These are phyloP conservation scores for Carex cristatella DNA, from an alignment of 176 grass and related monocot species.

Conservation along the genomic window DNA sequence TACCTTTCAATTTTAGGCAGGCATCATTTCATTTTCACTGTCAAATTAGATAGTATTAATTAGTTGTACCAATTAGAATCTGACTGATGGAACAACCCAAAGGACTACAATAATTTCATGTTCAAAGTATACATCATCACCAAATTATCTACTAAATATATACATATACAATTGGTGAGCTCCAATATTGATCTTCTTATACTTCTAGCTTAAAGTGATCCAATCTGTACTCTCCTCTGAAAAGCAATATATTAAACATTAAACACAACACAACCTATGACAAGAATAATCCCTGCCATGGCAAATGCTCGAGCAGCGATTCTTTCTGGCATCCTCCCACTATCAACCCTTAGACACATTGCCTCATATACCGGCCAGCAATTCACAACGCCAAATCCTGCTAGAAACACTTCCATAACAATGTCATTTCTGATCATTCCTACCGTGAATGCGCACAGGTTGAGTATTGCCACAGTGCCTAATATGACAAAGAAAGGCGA, in stretches of 20 bases:
- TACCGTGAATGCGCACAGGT: conserved; percentile 7
- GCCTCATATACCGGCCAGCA: conserved; percentile 39
- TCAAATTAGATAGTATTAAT: not conserved
- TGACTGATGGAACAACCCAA: no score
- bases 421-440: conserved; percentile 25
- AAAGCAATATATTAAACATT: no score
- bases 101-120: not conserved
- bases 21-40: not conserved
- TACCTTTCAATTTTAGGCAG: not conserved
- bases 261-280: not conserved
- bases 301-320: conserved; percentile 1
- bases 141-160: not conserved
- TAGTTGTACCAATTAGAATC: no score
- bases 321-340: conserved; percentile 31
- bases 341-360: conserved; percentile 35
- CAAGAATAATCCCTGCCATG: conserved; percentile 1
- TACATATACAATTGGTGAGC: not conserved
- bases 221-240: not conserved
- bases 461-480: conserved; percentile 15
- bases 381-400: conserved; percentile 22
- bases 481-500: conserved; percentile 35
- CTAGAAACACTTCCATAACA: conserved; percentile 34
- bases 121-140: not conserved
- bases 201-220: not conserved
- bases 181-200: not conserved